Percentiles rank a stretch among this genome's conserved stretches.
phyloP scores from a whole-genome alignment of 768 basidiomycete genomes.

The Trametes gibbosa region DNA sequence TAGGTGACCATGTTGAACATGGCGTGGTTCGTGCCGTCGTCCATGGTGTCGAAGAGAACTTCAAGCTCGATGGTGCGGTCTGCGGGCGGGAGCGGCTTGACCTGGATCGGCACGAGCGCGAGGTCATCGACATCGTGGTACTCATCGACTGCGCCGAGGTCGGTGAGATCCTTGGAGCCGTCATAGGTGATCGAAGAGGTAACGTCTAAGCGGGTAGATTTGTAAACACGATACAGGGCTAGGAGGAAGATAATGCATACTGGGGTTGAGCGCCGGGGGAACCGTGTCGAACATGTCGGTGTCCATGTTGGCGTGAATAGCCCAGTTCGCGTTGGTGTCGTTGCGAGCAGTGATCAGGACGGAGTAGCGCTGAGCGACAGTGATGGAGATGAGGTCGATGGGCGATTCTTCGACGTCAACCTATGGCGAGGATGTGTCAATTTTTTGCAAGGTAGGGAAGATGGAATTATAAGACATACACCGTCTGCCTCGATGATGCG shows the following conservation, averaged over 20 bases:
- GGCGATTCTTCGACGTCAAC: conserved; percentile 75
- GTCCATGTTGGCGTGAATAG: conserved; percentile 90
- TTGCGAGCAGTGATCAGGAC: conserved; percentile 89
- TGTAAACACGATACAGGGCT: neutral
- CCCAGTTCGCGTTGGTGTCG: conserved; percentile 78
- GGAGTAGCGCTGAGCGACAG: conserved; percentile 92
- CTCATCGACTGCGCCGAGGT: conserved; percentile 49
- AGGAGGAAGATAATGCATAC: conserved; percentile 39
- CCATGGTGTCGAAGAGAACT: conserved; percentile 79
- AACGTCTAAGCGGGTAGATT: conserved; percentile 47
- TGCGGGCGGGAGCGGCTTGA: conserved; percentile 45
- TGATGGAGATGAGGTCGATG: conserved; percentile 67
- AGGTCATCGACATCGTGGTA: conserved; percentile 69
- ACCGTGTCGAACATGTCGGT: conserved; percentile 84
- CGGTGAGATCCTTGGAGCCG: conserved; percentile 46
- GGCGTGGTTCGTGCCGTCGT: conserved; percentile 83
- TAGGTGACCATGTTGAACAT: conserved; percentile 69
- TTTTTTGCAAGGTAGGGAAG: too few species aligned
- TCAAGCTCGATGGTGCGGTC: conserved; percentile 67
- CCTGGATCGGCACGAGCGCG: conserved; percentile 59
- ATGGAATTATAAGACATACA: conserved; percentile 43
- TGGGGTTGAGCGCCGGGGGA: conserved; percentile 70
- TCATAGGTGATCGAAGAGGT: conserved; percentile 84
- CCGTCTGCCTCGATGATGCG: conserved; percentile 81
- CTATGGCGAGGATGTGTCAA: conserved; percentile 32